Evolutionary conservation across 345 rosid species (phyloP), one percentile per base, ranked within the genome.

Genomic region (Gossypium herbaceum): DNA sequence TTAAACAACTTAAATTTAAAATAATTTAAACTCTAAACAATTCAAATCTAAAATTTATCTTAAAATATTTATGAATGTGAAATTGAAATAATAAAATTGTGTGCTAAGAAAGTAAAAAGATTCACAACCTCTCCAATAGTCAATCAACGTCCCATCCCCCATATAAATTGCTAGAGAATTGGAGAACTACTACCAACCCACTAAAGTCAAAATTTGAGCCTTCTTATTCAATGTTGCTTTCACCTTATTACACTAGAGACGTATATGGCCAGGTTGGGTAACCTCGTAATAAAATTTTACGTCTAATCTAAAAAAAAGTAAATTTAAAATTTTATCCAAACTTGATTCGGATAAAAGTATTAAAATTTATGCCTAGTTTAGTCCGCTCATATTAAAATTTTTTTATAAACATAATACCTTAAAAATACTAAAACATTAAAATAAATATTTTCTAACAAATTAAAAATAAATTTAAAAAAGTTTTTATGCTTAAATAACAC

Each of bases 361-460:
- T 3, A 15, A 51, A 15, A 51, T 13, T 4, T 1, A 0, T 0
- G 0, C 0, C 0, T 0, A 34, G 0, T 0, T 0, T 34, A 0
- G 0, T 0, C 0, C 0, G 0, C 0, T 5, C 7, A 0, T 34
- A 34, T 34, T 34, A 34, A 34, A 34, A 0, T 5, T 1, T 5
- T 34, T 34, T 34, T 34, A 34, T 34, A 34, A 34, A 34, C 1
- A 34, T 34, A 34, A 5, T 5, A 34, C 1, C 5, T 5, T 0
- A 34, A 34, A 0, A 34, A 34, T 1, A 34, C 0, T 4, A 29
- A 4, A 29, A 29, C 0, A 4, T 34, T 34, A 0, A 29, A 29
- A 29, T 29, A 29, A 34, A 34, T 34, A 0, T 34, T 34, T 34
- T 34, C 0, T 0, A 34, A 5, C 1, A 34, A 34, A 34, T 34